These are phyloP conservation scores for Cystobasidiaceae sp. DNA, from an alignment of 1,284 basidiomycete species.

Conservation along the genomic window DNA sequence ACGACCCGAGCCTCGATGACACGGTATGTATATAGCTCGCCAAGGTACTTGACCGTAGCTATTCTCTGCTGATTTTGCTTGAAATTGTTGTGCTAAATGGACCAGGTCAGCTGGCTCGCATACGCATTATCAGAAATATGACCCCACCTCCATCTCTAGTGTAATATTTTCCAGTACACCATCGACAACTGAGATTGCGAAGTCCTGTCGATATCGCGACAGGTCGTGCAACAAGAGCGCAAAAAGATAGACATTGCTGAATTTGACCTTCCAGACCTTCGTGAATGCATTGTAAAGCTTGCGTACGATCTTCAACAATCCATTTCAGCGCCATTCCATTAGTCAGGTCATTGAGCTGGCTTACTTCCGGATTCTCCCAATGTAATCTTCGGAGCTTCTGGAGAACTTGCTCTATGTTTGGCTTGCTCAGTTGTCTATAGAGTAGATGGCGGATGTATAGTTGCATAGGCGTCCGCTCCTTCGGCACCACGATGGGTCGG, in stretches of 20 bases:
- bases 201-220: conserved; percentile 83
- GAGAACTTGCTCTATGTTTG: conserved; percentile 86
- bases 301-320: conserved; percentile 44
- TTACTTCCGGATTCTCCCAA: conserved; percentile 71
- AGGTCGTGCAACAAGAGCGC: conserved; percentile 92
- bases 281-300: conserved; percentile 72
- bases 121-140: background rate
- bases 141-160: conserved; percentile 66
- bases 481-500: conserved; percentile 73
- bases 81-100: conserved; percentile 74
- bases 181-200: conserved; percentile 82
- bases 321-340: no score
- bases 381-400: conserved; percentile 87
- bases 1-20: conserved; percentile 80
- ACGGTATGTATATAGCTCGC: conserved; percentile 96
- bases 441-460: conserved; percentile 89
- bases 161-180: conserved; percentile 90
- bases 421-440: conserved; percentile 82
- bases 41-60: conserved; percentile 86
- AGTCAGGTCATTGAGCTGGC: conserved; percentile 17
- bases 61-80: conserved; percentile 89
- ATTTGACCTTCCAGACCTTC: conserved; percentile 95
- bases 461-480: conserved; percentile 80
- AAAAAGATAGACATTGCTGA: conserved; percentile 78
- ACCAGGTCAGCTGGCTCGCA: background rate